A percentile compares a stretch with the other conserved stretches of the same genome.
Conservation (phyloP, 1,139 yeast genomes). For the Scheffersomyces segobiensis region DNA sequence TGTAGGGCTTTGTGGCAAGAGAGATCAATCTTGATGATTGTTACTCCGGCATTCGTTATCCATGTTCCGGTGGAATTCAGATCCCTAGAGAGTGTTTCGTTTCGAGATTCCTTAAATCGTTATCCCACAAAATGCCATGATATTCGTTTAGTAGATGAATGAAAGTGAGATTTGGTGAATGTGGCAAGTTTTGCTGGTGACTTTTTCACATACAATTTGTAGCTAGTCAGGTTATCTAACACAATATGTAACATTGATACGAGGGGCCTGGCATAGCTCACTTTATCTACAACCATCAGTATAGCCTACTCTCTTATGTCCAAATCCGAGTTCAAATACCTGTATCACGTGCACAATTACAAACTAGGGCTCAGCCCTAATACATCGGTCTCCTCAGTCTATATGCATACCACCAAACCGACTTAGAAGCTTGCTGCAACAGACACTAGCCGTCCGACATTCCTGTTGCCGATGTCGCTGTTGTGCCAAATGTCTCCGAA, state of each 20-base stretch:
- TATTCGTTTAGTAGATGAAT: neutral
- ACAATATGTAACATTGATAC: neutral
- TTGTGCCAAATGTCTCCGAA: neutral
- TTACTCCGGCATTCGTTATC: neutral
- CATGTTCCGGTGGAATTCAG: neutral
- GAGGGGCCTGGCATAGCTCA: neutral
- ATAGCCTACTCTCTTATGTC: too few species aligned
- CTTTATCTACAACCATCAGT: too few species aligned
- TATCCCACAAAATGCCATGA: neutral
- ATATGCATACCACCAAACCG: neutral
- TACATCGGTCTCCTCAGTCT: neutral
- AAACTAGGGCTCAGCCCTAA: neutral
- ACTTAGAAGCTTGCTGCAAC: neutral
- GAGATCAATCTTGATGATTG: neutral
- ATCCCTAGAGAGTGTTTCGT: neutral
- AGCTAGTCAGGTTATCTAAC: neutral
- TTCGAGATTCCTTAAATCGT: neutral
- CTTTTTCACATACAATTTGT: neutral
- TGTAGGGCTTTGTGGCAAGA: neutral
- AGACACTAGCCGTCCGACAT: neutral
- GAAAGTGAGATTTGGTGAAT: neutral
- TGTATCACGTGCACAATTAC: neutral
- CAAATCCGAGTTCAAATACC: too few species aligned
- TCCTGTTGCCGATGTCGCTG: neutral
- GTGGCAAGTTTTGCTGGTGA: neutral